These are phyloP conservation scores for Discostella stelligera DNA, from an alignment of 352 stramenopile species.

Conservation along the genomic window DNA sequence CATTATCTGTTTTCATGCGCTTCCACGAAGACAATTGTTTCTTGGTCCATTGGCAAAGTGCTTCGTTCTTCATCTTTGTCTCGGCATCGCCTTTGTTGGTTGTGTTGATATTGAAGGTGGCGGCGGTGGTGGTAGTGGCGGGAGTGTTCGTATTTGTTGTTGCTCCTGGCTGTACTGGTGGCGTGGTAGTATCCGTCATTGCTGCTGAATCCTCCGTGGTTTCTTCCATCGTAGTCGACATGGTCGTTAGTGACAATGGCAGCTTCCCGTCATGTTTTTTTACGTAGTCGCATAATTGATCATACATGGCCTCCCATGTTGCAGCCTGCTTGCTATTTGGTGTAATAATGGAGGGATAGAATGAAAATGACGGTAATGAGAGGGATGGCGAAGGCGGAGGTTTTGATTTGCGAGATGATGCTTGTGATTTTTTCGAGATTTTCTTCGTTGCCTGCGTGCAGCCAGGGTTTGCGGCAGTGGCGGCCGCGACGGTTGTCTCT, in stretches of 20 bases:
- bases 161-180: neutral
- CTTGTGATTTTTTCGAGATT: neutral
- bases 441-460: neutral
- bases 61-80: neutral
- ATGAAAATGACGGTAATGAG: slow-evolving; percentile 24
- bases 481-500: neutral
- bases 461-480: neutral
- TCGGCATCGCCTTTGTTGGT: neutral
- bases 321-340: slow-evolving; percentile 1
- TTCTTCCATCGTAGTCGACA: too few relatives aligned
- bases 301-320: slow-evolving; percentile 22
- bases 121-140: neutral
- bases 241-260: neutral
- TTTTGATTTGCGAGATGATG: neutral
- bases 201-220: neutral
- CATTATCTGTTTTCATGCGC: slow-evolving; percentile 23
- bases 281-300: neutral
- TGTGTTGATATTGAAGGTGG: neutral
- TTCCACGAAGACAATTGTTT: slow-evolving; percentile 15
- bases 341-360: slow-evolving; percentile 16
- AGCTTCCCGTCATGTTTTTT: neutral
- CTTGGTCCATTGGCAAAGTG: slow-evolving; percentile 17
- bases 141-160: neutral
- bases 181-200: neutral
- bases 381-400: neutral